These are phyloP conservation scores for Ophiosphaerella herpotricha DNA, from an alignment of 2,329 filamentous ascomycete species.

Conservation along the genomic window DNA sequence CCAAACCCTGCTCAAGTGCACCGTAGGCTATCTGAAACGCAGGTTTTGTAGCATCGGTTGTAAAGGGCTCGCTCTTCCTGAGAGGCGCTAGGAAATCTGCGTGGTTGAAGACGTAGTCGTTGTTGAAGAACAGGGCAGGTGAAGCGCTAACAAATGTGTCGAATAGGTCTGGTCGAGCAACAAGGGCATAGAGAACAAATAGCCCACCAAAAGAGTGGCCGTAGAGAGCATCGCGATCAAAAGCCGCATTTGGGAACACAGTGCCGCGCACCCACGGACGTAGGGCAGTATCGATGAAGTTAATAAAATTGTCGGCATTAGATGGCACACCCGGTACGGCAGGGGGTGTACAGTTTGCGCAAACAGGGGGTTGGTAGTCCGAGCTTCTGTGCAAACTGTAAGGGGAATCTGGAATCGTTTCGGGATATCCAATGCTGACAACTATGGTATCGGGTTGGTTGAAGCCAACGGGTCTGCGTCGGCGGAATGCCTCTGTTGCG, in stretches of 20 bases:
- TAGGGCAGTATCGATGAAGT: constrained; percentile 50
- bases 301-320: constrained; percentile 53
- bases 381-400: constrained; percentile 30
- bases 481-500: constrained; percentile 36
- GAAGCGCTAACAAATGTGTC: constrained; percentile 53
- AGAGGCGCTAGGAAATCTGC: constrained; percentile 28
- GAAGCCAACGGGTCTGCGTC: constrained; percentile 37
- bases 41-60: constrained; percentile 21
- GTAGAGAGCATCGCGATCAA: constrained; percentile 51
- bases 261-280: constrained; percentile 39
- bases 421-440: constrained; percentile 38
- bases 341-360: constrained; percentile 31
- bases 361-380: constrained; percentile 40
- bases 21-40: constrained; percentile 41
- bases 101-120: constrained; percentile 45
- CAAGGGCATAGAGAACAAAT: constrained; percentile 53
- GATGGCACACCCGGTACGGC: constrained; percentile 43
- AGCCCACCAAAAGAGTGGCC: constrained; percentile 58
- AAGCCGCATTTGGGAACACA: constrained; percentile 37
- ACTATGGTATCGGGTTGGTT: constrained; percentile 36
- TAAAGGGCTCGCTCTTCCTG: background rate
- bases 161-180: constrained; percentile 49
- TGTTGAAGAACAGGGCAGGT: constrained; percentile 56
- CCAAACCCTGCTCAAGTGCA: constrained; percentile 30
- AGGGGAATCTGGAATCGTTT: constrained; percentile 35